phyloP scores from a whole-genome alignment of 352 stramenopile species.

The Pythium phragmitis region DNA sequence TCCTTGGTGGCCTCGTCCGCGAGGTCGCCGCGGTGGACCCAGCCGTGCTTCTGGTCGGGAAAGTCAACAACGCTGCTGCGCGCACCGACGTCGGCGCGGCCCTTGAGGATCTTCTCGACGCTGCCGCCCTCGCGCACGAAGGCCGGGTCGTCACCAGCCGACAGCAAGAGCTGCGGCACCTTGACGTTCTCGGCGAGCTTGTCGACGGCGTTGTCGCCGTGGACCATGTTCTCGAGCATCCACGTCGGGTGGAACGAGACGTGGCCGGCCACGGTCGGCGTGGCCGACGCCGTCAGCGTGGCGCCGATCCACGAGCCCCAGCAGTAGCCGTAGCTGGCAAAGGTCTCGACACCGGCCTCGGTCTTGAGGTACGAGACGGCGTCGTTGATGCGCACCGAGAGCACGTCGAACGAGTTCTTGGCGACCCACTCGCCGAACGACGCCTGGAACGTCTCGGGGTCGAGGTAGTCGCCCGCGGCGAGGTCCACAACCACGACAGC shows the following conservation, averaged over 20 bases:
- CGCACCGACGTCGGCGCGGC: constrained; percentile 26
- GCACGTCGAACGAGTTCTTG: constrained; percentile 64
- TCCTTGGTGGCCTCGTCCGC: constrained; percentile 59
- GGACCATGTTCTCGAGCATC: constrained; percentile 73
- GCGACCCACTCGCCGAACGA: constrained; percentile 53
- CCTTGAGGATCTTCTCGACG: constrained; percentile 71
- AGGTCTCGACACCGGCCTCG: constrained; percentile 51
- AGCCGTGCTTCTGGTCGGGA: constrained; percentile 72
- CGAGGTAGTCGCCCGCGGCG: constrained; percentile 63
- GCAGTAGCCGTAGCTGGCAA: constrained; percentile 84
- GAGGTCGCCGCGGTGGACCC: constrained; percentile 83
- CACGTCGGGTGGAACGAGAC: constrained; percentile 85
- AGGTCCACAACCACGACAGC: constrained; percentile 73
- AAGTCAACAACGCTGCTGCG: constrained; percentile 70
- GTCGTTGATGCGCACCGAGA: constrained; percentile 64
- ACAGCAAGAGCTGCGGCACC: constrained; percentile 69
- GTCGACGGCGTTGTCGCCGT: constrained; percentile 63
- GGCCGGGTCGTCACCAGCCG: constrained; percentile 66
- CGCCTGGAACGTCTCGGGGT: constrained; percentile 24
- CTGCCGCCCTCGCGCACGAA: constrained; percentile 65
- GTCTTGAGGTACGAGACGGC: constrained; percentile 70
- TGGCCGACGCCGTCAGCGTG: constrained; percentile 40
- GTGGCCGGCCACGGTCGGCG: constrained; percentile 55
- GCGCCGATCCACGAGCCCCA: constrained; percentile 78
- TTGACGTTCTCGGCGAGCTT: constrained; percentile 73